Evolutionary conservation across 371 early-diverging fungal genomes (phyloP).

Genomic region (Capniomyces stellatus): DNA sequence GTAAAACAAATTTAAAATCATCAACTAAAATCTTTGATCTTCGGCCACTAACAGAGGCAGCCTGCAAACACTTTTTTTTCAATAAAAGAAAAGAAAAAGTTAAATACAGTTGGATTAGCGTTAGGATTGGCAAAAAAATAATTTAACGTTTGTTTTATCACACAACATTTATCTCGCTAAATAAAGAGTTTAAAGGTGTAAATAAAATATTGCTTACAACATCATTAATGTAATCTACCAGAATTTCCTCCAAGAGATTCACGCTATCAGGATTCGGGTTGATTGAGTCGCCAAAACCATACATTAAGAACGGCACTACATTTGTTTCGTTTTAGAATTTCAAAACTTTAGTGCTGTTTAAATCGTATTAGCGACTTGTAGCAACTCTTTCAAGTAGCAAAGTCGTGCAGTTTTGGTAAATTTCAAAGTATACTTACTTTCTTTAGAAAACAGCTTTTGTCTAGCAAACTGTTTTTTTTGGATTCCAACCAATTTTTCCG

Average conservation of each 20-base stretch:
- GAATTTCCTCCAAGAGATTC: conserved; percentile 82
- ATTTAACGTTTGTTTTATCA: too few relatives aligned
- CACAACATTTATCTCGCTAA: not conserved
- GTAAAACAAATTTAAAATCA: conserved; percentile 81
- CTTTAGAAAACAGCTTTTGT: not conserved
- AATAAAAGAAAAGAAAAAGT: conserved; percentile 4
- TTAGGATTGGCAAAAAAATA: not conserved
- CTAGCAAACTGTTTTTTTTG: not conserved
- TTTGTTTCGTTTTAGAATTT: not conserved
- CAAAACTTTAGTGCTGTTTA: not conserved
- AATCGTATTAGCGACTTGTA: not conserved
- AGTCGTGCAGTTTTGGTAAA: not conserved
- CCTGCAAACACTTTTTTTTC: conserved; percentile 45
- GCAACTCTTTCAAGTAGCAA: too few relatives aligned
- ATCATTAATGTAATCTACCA: conserved; percentile 78
- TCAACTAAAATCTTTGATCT: conserved; percentile 71
- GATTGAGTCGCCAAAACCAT: conserved; percentile 92
- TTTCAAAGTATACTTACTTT: not conserved
- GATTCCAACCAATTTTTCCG: not conserved
- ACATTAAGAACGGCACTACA: conserved; percentile 66
- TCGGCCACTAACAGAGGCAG: conserved; percentile 38
- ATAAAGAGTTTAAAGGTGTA: not conserved
- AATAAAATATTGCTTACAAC: conserved; percentile 33
- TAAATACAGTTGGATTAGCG: not conserved
- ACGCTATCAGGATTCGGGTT: conserved; percentile 85